phyloP scores from a whole-genome alignment of 257 asterid species.

The Solanum medicagineum region DNA sequence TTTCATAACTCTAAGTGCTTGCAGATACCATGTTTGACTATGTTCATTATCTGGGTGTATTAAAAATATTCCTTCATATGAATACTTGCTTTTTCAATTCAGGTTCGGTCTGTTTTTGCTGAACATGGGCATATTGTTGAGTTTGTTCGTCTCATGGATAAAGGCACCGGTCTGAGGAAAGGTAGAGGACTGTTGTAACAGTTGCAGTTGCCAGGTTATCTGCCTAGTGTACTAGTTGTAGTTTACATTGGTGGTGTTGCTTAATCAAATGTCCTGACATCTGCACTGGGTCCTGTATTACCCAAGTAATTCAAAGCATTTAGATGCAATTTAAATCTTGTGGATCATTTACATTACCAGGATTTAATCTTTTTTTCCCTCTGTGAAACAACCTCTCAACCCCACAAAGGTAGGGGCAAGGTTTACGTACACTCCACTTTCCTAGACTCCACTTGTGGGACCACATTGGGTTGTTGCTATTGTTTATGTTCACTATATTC shows the following conservation, averaged over 20 bases:
- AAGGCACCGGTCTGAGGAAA: conserved; percentile 57
- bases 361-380: not conserved
- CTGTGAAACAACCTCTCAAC: not conserved
- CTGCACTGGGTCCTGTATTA: not conserved
- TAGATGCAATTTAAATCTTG: not conserved
- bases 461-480: not conserved
- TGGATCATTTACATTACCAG: not conserved
- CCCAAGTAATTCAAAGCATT: not conserved
- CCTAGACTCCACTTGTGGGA: not conserved
- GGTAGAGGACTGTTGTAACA: conserved; percentile 26
- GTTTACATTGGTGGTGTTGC: not conserved
- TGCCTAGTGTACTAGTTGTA: not conserved
- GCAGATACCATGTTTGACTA: not conserved
- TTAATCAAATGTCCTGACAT: not conserved
- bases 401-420: not conserved
- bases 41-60: not conserved
- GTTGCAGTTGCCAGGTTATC: not conserved
- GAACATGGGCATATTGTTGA: conserved; percentile 63
- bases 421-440: not conserved
- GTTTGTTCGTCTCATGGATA: conserved; percentile 69
- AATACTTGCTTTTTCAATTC: not conserved
- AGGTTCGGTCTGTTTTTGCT: conserved; percentile 46
- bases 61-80: not conserved
- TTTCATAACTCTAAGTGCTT: not conserved
- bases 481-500: not conserved